Conservation (phyloP, 192 early-diverging fungal genomes). For the Coemansia sp. region DNA sequence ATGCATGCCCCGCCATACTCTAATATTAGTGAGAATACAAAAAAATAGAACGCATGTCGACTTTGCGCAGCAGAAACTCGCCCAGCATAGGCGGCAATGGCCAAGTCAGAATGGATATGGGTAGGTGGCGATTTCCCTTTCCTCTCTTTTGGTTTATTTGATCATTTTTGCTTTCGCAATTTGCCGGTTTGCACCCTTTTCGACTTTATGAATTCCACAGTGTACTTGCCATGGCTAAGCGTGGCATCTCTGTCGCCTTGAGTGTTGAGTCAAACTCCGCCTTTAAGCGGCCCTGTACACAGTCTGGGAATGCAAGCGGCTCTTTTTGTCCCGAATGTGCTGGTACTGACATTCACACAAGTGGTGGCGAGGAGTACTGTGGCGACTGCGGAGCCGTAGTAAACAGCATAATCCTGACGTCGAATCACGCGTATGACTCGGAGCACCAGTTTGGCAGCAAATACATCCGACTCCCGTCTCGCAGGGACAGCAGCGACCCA, state of each 20-base stretch:
- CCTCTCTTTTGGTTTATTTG: too few species aligned
- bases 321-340: neutral
- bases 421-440: slow-evolving; percentile 9
- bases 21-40: neutral
- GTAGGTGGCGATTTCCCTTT: too few species aligned
- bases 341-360: neutral
- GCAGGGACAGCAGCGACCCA: neutral
- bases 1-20: slow-evolving; percentile 1
- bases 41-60: neutral
- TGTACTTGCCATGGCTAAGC: neutral
- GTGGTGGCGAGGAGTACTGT: slow-evolving; percentile 28
- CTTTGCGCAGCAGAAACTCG: too few species aligned
- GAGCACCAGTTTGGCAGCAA: neutral
- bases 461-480: slow-evolving; percentile 5
- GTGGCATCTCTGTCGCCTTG: slow-evolving; percentile 1
- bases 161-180: too few species aligned
- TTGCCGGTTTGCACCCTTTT: too few species aligned
- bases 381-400: slow-evolving; percentile 32
- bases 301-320: neutral
- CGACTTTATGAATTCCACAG: too few species aligned
- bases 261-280: neutral
- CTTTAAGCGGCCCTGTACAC: neutral
- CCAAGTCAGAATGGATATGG: too few species aligned
- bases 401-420: slow-evolving; percentile 10
- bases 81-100: too few species aligned